Evolutionary conservation across 805 yeast species (phyloP).

Genomic region (Candida orba): DNA sequence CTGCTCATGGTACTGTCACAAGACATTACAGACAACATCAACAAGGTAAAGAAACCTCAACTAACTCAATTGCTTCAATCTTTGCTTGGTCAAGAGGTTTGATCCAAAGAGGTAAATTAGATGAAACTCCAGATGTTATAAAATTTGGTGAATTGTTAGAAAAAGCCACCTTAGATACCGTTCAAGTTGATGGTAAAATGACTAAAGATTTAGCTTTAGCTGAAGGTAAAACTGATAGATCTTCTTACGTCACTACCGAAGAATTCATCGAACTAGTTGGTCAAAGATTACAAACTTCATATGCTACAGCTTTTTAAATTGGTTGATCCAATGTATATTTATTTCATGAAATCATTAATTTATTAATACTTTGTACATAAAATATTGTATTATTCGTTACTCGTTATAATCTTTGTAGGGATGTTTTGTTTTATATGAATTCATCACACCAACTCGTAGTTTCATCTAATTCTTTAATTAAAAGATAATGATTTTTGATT

Average conservation of each 20-base stretch:
- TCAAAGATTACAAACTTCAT: slow-evolving; percentile 40
- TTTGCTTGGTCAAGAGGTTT: slow-evolving; percentile 96
- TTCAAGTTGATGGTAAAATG: slow-evolving; percentile 78
- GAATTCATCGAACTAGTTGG: slow-evolving; percentile 85
- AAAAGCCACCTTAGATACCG: slow-evolving; percentile 81
- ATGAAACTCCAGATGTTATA: slow-evolving; percentile 77
- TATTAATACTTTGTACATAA: neutral
- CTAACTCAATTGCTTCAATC: slow-evolving; percentile 95
- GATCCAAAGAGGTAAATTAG: slow-evolving; percentile 86
- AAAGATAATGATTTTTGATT: slow-evolving; percentile 6
- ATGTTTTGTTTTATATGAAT: slow-evolving; percentile 1
- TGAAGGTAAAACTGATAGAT: slow-evolving; percentile 77
- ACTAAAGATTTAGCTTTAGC: slow-evolving; percentile 94
- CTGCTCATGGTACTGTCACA: slow-evolving; percentile 99
- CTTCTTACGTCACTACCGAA: slow-evolving; percentile 80
- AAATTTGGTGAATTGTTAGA: slow-evolving; percentile 75
- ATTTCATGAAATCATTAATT: neutral
- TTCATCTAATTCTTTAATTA: slow-evolving; percentile 10
- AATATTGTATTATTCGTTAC: neutral
- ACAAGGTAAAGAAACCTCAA: slow-evolving; percentile 94
- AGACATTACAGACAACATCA: slow-evolving; percentile 95
- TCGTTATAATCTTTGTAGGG: neutral
- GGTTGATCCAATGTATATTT: neutral
- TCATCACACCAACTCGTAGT: slow-evolving; percentile 18
- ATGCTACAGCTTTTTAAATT: slow-evolving; percentile 9